These are phyloP conservation scores for Kwoniella bestiolae DNA, from an alignment of 768 basidiomycete genomes.

Conservation along the genomic window DNA sequence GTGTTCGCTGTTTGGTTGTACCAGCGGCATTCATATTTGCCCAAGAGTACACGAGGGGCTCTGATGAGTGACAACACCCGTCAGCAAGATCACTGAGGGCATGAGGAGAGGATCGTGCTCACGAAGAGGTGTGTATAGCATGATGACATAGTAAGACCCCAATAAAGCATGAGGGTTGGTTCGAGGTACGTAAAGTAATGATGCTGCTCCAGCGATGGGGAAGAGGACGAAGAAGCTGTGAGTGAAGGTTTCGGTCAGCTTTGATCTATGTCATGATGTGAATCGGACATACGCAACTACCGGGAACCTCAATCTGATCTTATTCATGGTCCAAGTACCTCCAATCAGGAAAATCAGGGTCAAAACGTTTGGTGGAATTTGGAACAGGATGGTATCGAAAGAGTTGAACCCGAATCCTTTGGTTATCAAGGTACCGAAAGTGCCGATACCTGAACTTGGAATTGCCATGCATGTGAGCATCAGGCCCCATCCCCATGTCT, in stretches of 20 bases:
- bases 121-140: constrained; percentile 36
- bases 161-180: constrained; percentile 28
- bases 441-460: constrained; percentile 28
- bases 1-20: constrained; percentile 36
- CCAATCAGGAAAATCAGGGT: constrained; percentile 17
- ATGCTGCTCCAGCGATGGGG: constrained; percentile 43
- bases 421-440: constrained; percentile 37
- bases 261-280: background rate
- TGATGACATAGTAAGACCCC: constrained; percentile 29
- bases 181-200: constrained; percentile 31
- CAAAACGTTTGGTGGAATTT: constrained; percentile 36
- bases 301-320: constrained; percentile 29
- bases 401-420: constrained; percentile 34
- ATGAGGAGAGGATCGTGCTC: constrained; percentile 3
- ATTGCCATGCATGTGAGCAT: constrained; percentile 37
- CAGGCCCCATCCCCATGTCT: constrained; percentile 31
- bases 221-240: constrained; percentile 25
- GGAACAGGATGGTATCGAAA: constrained; percentile 32
- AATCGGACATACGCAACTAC: constrained; percentile 27
- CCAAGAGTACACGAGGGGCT: constrained; percentile 43
- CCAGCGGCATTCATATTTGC: constrained; percentile 46
- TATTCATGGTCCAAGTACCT: constrained; percentile 34
- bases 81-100: background rate
- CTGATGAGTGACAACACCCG: constrained; percentile 1
- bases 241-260: background rate